Evolutionary conservation across 768 basidiomycete genomes (phyloP).

Genomic region (Suillus weaverae): DNA sequence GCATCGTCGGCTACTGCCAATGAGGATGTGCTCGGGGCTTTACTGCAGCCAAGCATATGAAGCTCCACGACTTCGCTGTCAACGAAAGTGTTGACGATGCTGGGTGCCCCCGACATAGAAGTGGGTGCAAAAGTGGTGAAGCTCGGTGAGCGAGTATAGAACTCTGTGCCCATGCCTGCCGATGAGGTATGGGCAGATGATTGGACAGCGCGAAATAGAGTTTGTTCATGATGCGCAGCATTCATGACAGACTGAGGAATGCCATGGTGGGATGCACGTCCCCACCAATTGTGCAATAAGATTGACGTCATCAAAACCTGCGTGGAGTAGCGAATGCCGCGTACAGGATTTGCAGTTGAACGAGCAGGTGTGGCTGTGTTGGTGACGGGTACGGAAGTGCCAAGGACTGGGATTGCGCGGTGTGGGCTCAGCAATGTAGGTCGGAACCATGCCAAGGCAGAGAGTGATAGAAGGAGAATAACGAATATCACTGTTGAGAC

Average conservation of each 20-base stretch:
- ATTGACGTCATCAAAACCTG: neutral
- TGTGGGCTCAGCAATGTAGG: neutral
- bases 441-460: neutral
- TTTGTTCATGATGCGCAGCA: neutral
- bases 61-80: neutral
- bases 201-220: neutral
- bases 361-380: neutral
- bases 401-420: neutral
- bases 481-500: neutral
- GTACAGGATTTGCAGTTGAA: neutral
- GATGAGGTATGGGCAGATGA: neutral
- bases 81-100: neutral
- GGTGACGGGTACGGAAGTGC: neutral
- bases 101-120: neutral
- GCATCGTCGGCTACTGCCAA: neutral
- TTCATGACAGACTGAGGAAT: neutral
- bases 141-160: neutral
- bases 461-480: neutral
- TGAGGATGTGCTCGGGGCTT: neutral
- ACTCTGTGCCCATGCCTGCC: neutral
- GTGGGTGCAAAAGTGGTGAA: neutral
- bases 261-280: neutral
- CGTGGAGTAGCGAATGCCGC: neutral
- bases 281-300: neutral
- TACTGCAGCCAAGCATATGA: neutral